Conservation (phyloP, 2,329 filamentous ascomycete species). For the Paraphoma chrysanthemicola region DNA sequence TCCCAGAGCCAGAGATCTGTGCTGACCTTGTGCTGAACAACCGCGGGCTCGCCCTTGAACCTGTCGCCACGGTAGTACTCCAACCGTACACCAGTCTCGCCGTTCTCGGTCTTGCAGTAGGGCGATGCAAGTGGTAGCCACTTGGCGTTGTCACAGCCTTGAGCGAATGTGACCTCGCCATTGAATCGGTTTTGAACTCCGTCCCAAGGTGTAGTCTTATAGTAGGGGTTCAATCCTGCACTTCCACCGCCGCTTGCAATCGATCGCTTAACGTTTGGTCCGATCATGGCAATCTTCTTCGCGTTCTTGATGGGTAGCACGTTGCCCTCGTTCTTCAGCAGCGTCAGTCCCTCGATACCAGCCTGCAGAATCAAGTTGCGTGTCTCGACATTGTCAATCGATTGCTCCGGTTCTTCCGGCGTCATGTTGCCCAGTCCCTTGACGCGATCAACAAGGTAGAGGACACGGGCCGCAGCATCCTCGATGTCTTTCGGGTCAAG, state of each 20-base stretch:
- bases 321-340: slow-evolving; percentile 68
- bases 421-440: slow-evolving; percentile 65
- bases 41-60: slow-evolving; percentile 64
- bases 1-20: slow-evolving; percentile 76
- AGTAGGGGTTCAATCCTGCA: slow-evolving; percentile 73
- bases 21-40: slow-evolving; percentile 66
- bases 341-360: slow-evolving; percentile 67
- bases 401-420: slow-evolving; percentile 63
- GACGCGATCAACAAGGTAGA: slow-evolving; percentile 68
- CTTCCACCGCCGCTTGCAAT: slow-evolving; percentile 74
- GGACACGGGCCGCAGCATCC: slow-evolving; percentile 59
- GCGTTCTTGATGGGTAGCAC: slow-evolving; percentile 66
- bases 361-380: slow-evolving; percentile 66
- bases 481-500: slow-evolving; percentile 57
- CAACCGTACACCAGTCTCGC: slow-evolving; percentile 67
- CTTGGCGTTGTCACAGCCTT: slow-evolving; percentile 69
- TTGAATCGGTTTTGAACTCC: slow-evolving; percentile 64
- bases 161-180: slow-evolving; percentile 65
- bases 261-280: slow-evolving; percentile 70
- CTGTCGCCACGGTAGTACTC: slow-evolving; percentile 71
- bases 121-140: slow-evolving; percentile 70
- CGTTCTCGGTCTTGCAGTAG: slow-evolving; percentile 63
- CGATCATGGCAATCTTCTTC: slow-evolving; percentile 69
- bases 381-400: slow-evolving; percentile 61
- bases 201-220: slow-evolving; percentile 69